Evolutionary conservation across 352 stramenopile species (phyloP).

Genomic region (Phytophthora ohioensis): DNA sequence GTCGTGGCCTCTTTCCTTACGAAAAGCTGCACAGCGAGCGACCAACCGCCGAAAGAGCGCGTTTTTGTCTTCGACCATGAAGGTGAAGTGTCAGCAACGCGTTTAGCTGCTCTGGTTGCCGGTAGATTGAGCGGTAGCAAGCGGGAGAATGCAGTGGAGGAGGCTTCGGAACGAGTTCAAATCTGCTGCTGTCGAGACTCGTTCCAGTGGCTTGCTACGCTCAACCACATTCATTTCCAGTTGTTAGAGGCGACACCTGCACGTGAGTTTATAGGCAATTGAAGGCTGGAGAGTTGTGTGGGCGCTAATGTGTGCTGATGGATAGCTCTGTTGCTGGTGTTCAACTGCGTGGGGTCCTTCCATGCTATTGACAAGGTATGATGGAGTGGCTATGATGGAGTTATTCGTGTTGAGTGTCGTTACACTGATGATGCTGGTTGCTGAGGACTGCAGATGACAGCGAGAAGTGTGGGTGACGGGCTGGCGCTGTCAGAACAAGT

Average conservation of each 20-base stretch:
- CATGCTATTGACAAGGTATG: constrained; percentile 71
- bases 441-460: constrained; percentile 46
- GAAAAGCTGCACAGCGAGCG: constrained; percentile 31
- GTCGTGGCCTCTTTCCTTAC: constrained; percentile 67
- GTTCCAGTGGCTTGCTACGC: constrained; percentile 78
- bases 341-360: constrained; percentile 76
- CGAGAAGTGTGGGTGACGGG: constrained; percentile 59
- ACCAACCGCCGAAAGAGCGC: constrained; percentile 41
- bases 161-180: constrained; percentile 47
- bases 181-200: constrained; percentile 67
- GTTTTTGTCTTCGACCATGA: constrained; percentile 81
- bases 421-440: neutral
- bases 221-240: constrained; percentile 78
- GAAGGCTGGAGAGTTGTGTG: too few species aligned
- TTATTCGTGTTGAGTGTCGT: too few species aligned
- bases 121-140: constrained; percentile 18
- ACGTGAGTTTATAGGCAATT: constrained; percentile 41
- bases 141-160: constrained; percentile 25
- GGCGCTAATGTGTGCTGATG: constrained; percentile 4
- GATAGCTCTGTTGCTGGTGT: constrained; percentile 62
- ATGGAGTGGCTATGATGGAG: neutral
- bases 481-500: constrained; percentile 69
- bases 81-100: constrained; percentile 39
- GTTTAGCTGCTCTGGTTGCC: constrained; percentile 19
- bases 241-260: constrained; percentile 54